Conservation (phyloP, 2,329 filamentous ascomycete genomes). For the Parascedosporium putredinis region DNA sequence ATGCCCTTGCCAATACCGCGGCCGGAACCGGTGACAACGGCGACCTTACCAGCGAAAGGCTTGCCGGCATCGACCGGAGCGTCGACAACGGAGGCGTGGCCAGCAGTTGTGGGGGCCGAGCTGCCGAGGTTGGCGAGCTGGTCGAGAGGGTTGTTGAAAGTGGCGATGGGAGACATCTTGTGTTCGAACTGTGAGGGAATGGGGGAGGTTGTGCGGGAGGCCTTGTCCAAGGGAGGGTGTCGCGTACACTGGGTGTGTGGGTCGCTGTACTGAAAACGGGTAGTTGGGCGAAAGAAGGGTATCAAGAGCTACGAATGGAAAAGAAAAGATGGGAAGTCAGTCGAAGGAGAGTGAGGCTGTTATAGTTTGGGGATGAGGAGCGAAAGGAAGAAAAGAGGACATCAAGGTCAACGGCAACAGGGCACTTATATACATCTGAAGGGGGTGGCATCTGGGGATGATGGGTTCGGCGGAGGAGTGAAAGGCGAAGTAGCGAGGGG, state of each 20-base stretch:
- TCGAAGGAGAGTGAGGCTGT: too few relatives aligned
- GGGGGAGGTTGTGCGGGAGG: background rate
- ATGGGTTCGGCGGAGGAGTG: too few relatives aligned
- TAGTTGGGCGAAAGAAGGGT: too few relatives aligned
- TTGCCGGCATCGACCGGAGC: conserved; percentile 18
- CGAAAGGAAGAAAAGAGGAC: background rate
- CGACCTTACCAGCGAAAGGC: conserved; percentile 40
- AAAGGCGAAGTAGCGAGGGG: too few relatives aligned
- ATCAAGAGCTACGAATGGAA: too few relatives aligned
- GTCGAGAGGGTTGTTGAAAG: conserved; percentile 10
- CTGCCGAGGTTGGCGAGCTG: conserved; percentile 4
- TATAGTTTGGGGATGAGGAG: background rate
- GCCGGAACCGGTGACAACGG: conserved; percentile 54
- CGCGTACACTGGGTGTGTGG: too few relatives aligned
- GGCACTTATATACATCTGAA: too few relatives aligned
- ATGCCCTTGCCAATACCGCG: conserved; percentile 58
- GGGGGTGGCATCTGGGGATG: too few relatives aligned
- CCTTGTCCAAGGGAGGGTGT: too few relatives aligned
- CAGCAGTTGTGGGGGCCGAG: background rate
- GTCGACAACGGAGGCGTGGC: conserved; percentile 6
- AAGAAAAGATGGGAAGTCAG: too few relatives aligned
- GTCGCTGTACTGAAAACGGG: too few relatives aligned
- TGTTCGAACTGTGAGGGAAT: background rate
- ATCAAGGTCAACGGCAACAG: too few relatives aligned
- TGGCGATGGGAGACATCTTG: conserved; percentile 12